These are phyloP conservation scores for Lignosus rhinocerotis DNA, from an alignment of 1,284 basidiomycete species.

Conservation along the genomic window DNA sequence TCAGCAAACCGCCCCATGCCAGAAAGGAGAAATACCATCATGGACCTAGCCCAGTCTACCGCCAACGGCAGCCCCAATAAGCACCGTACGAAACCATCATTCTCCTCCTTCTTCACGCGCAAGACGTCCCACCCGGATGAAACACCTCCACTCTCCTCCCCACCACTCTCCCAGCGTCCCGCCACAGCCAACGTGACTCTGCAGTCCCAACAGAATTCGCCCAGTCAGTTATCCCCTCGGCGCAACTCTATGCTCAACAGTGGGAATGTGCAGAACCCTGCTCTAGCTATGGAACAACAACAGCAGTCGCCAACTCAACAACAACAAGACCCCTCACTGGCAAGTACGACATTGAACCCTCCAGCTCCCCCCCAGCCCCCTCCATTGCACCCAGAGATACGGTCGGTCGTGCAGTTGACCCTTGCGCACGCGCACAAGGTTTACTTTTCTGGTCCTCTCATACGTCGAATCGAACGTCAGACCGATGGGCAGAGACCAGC, in stretches of 20 bases:
- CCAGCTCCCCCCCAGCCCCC: conserved; percentile 22
- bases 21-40: conserved; percentile 8
- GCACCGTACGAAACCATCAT: conserved; percentile 20
- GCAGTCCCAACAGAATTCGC: conserved; percentile 1
- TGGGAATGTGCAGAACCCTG: background rate
- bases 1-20: conserved; percentile 4
- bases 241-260: background rate
- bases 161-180: conserved; percentile 1
- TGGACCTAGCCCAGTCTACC: conserved; percentile 6
- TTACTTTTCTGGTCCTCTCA: conserved; percentile 80
- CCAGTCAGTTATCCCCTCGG: background rate
- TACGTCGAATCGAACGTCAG: conserved; percentile 71
- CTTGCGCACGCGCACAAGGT: conserved; percentile 75
- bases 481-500: conserved; percentile 72
- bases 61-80: conserved; percentile 11
- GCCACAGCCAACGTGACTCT: background rate
- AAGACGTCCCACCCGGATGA: conserved; percentile 17
- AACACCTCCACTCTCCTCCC: background rate
- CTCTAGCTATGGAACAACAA: background rate
- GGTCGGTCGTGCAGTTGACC: conserved; percentile 69
- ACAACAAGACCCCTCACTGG: background rate
- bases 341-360: conserved; percentile 1
- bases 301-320: background rate
- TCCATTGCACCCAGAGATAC: conserved; percentile 75
- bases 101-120: conserved; percentile 22